phyloP scores from a whole-genome alignment of 768 basidiomycete genomes.

The Suillus clintonianus region DNA sequence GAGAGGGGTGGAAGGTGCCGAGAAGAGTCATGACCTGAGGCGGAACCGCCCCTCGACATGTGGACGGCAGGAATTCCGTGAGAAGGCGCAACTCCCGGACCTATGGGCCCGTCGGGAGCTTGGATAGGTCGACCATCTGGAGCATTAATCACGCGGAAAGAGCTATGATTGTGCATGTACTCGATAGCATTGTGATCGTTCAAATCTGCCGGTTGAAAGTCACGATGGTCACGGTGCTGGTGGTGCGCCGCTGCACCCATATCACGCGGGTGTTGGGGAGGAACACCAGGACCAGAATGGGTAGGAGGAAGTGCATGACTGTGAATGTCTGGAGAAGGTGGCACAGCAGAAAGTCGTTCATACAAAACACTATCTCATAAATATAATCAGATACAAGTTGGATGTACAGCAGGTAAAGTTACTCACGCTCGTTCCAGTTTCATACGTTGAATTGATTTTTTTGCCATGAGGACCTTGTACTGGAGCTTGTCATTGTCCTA shows the following conservation, averaged over 20 bases:
- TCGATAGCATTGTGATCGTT: slow-evolving; percentile 53
- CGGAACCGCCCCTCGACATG: slow-evolving; percentile 45
- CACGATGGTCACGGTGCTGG: slow-evolving; percentile 38
- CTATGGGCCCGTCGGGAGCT: slow-evolving; percentile 50
- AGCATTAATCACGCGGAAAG: slow-evolving; percentile 45
- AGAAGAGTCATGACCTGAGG: slow-evolving; percentile 41
- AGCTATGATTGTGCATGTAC: slow-evolving; percentile 50
- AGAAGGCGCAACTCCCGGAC: slow-evolving; percentile 39
- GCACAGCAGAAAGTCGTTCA: slow-evolving; percentile 67
- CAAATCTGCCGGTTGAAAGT: slow-evolving; percentile 39
- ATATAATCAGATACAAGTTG: slow-evolving; percentile 26
- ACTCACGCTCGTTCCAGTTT: slow-evolving; percentile 88
- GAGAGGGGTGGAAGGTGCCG: slow-evolving; percentile 53
- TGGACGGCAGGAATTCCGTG: slow-evolving; percentile 40
- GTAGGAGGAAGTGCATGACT: slow-evolving; percentile 38
- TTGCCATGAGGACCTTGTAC: slow-evolving; percentile 77
- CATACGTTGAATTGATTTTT: slow-evolving; percentile 82
- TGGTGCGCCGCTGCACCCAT: slow-evolving; percentile 19
- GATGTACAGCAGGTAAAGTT: slow-evolving; percentile 1
- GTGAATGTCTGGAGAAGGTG: slow-evolving; percentile 55
- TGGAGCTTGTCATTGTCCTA: slow-evolving; percentile 90
- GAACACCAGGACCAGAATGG: slow-evolving; percentile 37
- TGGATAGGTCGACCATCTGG: slow-evolving; percentile 53
- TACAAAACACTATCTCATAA: slow-evolving; percentile 62
- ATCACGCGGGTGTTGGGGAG: slow-evolving; percentile 34